These are phyloP conservation scores for Bipolaris bicolor DNA, from an alignment of 2,329 filamentous ascomycete species.

Conservation along the genomic window DNA sequence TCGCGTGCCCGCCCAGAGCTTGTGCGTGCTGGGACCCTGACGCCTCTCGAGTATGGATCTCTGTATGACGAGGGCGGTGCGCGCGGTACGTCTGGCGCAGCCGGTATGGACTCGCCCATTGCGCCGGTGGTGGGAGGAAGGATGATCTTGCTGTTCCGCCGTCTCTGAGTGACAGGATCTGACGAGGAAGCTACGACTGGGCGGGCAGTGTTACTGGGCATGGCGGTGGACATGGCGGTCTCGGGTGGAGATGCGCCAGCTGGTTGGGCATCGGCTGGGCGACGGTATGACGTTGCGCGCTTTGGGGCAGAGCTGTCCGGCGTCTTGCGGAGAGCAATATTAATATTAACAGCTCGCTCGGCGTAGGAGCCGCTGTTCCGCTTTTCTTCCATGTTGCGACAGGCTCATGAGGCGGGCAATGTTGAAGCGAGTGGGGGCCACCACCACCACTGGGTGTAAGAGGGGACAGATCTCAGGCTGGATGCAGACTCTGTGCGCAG, in stretches of 20 bases:
- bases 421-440: slow-evolving; percentile 19
- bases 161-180: slow-evolving; percentile 39
- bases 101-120: slow-evolving; percentile 37
- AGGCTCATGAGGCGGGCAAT: slow-evolving; percentile 26
- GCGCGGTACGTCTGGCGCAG: slow-evolving; percentile 67
- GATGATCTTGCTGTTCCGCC: slow-evolving; percentile 42
- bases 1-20: slow-evolving; percentile 40
- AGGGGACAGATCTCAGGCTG: slow-evolving; percentile 15
- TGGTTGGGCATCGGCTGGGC: slow-evolving; percentile 40
- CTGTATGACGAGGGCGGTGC: slow-evolving; percentile 54
- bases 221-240: slow-evolving; percentile 7
- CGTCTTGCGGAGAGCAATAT: slow-evolving; percentile 24
- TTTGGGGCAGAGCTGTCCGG: slow-evolving; percentile 42
- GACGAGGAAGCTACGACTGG: slow-evolving; percentile 28
- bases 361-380: slow-evolving; percentile 35
- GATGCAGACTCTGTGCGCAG: slow-evolving; percentile 7
- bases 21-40: slow-evolving; percentile 33
- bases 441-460: slow-evolving; percentile 17
- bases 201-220: slow-evolving; percentile 40
- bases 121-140: slow-evolving; percentile 34
- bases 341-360: slow-evolving; percentile 28
- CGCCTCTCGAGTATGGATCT: slow-evolving; percentile 44
- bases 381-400: slow-evolving; percentile 40
- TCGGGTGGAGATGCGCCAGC: slow-evolving; percentile 20
- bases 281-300: slow-evolving; percentile 39